These are phyloP conservation scores for Ascoidea asiatica DNA, from an alignment of 805 yeast genomes.

Conservation along the genomic window DNA sequence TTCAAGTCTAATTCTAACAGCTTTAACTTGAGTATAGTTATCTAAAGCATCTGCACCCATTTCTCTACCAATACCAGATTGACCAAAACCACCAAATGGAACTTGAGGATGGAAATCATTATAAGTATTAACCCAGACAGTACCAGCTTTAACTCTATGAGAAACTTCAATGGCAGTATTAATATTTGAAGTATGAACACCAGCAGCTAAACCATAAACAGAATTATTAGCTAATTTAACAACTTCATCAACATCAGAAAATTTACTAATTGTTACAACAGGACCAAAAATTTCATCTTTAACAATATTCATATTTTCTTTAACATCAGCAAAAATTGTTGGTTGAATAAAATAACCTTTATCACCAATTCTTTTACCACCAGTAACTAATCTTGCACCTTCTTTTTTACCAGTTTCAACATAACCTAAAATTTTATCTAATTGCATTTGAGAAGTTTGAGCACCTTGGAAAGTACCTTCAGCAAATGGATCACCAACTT, in stretches of 20 bases:
- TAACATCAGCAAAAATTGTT: conserved; percentile 60
- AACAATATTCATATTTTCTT: conserved; percentile 46
- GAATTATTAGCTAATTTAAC: conserved; percentile 55
- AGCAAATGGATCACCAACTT: conserved; percentile 68
- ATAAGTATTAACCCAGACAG: conserved; percentile 72
- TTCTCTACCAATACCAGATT: conserved; percentile 78
- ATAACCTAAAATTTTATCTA: conserved; percentile 53
- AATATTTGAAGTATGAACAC: conserved; percentile 54
- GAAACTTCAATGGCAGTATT: conserved; percentile 52
- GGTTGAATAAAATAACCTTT: conserved; percentile 67
- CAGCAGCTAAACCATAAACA: conserved; percentile 72
- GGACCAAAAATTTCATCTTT: conserved; percentile 75
- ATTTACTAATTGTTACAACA: conserved; percentile 57
- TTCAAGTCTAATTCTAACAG: conserved; percentile 45
- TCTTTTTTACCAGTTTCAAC: conserved; percentile 54
- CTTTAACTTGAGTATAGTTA: conserved; percentile 63
- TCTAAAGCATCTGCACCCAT: conserved; percentile 73
- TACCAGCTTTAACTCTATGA: conserved; percentile 57
- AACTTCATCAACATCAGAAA: conserved; percentile 54
- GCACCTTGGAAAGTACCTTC: conserved; percentile 62
- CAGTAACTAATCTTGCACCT: conserved; percentile 55
- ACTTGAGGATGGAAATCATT: conserved; percentile 63
- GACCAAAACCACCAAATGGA: conserved; percentile 75
- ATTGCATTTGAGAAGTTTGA: conserved; percentile 58
- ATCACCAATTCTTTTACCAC: conserved; percentile 52